Base-by-base conservation (phyloP, 192 early-diverging fungal genomes). In the Umbelopsis sp. region DNA sequence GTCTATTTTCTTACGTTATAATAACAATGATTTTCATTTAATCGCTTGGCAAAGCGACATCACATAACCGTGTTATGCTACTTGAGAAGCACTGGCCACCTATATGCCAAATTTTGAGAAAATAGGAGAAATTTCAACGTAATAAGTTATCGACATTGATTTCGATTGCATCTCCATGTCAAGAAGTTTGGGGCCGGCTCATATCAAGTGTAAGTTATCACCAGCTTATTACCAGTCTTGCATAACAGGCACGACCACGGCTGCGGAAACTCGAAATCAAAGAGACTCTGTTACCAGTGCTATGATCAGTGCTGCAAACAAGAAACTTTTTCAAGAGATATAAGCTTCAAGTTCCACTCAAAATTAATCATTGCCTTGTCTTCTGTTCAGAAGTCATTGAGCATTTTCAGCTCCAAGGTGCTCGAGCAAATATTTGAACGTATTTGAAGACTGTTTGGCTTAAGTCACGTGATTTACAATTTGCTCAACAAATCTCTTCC, bases 181-280 rank as follows among this genome's bases (percentile, higher is more conserved):
- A 30, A 30, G 37, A 41, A 41, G 37, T 6, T 10, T 4, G 11
- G 1, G 7, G 0, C 11, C 55, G 55, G 55, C 55, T 61, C 55
- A 61, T 61, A 61, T 61, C 55, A 61, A 61, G 55, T 61, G 55
- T 27, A 61, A 18, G 25, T 61, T 25, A 61, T 61, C 55, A 61
- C 25, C 25, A 61, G 55, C 13, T 33, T 61, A 21, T 25, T 25
- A 52, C 25, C 21, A 25, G 27, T 30, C 13, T 61, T 61, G 27
- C 0, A 30, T 18, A 30, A 61, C 27, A 25, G 27, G 30, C 13
- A 15, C 5, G 55, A 61, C 30, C 18, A 61, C 13, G 30, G 27
- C 13, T 8, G 30, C 27, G 33, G 55, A 37, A 61, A 61, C 55
- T 22, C 55, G 55, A 61, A 61, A 52, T 13, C 11, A 35, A 41